Conservation (phyloP, 2,329 filamentous ascomycete genomes). For the Bipolaris oryzae region DNA sequence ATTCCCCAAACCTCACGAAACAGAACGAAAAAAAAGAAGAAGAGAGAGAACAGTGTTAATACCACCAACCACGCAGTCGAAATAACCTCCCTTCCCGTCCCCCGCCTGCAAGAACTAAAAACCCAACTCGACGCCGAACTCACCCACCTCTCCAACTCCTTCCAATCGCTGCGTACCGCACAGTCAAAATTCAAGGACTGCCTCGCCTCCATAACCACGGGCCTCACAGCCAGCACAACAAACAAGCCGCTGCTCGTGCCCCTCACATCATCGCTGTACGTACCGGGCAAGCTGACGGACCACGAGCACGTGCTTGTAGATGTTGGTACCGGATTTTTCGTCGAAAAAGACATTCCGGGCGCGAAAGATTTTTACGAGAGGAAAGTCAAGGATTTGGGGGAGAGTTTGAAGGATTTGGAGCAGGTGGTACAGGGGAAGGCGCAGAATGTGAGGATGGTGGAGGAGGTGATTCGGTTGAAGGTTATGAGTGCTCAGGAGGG, state of each 20-base stretch:
- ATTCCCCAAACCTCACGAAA: background rate
- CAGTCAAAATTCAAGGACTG: slow-evolving; percentile 94
- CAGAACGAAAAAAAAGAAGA: background rate
- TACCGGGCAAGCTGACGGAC: slow-evolving; percentile 75
- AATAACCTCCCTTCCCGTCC: slow-evolving; percentile 77
- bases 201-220: slow-evolving; percentile 73
- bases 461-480: slow-evolving; percentile 67
- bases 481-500: slow-evolving; percentile 44
- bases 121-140: slow-evolving; percentile 96
- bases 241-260: slow-evolving; percentile 81
- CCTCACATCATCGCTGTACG: slow-evolving; percentile 91
- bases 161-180: slow-evolving; percentile 85
- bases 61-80: slow-evolving; percentile 54
- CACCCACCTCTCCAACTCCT: slow-evolving; percentile 89
- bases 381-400: slow-evolving; percentile 70
- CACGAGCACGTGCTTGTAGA: slow-evolving; percentile 68
- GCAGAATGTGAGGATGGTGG: slow-evolving; percentile 81
- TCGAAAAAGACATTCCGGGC: slow-evolving; percentile 77
- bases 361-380: slow-evolving; percentile 70
- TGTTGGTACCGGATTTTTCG: slow-evolving; percentile 90
- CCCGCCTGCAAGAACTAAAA: slow-evolving; percentile 90
- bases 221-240: slow-evolving; percentile 52
- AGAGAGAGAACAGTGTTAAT: slow-evolving; percentile 10
- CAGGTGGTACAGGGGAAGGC: slow-evolving; percentile 76
- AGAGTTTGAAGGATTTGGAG: slow-evolving; percentile 71